These are phyloP conservation scores for Cutaneotrichosporon sp. DNA, from an alignment of 1,284 basidiomycete species.

Conservation along the genomic window DNA sequence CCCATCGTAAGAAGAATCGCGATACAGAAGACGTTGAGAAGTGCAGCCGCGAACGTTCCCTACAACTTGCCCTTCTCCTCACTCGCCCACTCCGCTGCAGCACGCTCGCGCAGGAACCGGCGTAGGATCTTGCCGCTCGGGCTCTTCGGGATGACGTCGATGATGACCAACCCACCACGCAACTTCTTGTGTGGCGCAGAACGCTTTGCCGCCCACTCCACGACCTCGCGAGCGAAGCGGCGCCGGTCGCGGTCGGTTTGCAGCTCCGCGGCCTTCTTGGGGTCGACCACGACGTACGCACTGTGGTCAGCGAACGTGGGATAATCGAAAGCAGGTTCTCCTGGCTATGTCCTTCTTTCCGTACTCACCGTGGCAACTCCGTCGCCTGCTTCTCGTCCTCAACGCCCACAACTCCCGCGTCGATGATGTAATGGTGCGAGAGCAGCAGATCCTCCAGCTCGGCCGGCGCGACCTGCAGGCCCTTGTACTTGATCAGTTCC, in stretches of 20 bases:
- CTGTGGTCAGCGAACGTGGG: slow-evolving; percentile 3
- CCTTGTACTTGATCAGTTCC: slow-evolving; percentile 75
- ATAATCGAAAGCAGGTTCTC: background rate
- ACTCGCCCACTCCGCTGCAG: slow-evolving; percentile 13
- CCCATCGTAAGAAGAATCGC: background rate
- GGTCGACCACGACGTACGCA: slow-evolving; percentile 32
- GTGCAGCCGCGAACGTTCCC: background rate
- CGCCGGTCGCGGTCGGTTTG: slow-evolving; percentile 2
- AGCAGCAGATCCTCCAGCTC: slow-evolving; percentile 74
- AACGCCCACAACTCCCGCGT: slow-evolving; percentile 70
- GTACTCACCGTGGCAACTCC: slow-evolving; percentile 36
- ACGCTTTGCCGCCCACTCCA: slow-evolving; percentile 62
- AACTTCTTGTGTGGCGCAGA: slow-evolving; percentile 57
- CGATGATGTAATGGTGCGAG: slow-evolving; percentile 66
- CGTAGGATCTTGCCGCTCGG: slow-evolving; percentile 46
- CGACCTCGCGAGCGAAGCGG: slow-evolving; percentile 57
- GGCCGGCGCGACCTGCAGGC: slow-evolving; percentile 70
- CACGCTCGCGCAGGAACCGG: slow-evolving; percentile 39
- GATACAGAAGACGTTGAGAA: background rate
- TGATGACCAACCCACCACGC: slow-evolving; percentile 54
- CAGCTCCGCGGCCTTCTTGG: background rate
- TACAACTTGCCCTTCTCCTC: slow-evolving; percentile 4
- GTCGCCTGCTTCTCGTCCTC: slow-evolving; percentile 64
- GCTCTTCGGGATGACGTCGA: slow-evolving; percentile 56
- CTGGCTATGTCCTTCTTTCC: background rate